Conservation (phyloP, 441 rosid species). For the Brassica hybrid region DNA sequence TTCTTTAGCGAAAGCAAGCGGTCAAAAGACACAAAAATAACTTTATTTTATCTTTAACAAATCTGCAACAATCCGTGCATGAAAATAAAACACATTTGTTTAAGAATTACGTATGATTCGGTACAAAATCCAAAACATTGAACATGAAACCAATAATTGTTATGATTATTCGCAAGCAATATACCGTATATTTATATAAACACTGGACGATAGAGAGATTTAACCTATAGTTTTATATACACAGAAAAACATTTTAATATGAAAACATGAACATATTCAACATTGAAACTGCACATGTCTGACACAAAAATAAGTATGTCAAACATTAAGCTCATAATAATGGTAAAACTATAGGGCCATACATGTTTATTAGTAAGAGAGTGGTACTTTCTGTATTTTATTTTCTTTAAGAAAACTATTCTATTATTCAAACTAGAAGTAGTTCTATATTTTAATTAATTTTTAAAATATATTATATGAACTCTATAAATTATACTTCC, state of each 20-base stretch:
- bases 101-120: conserved; percentile 40
- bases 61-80: conserved; percentile 41
- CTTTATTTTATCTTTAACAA: conserved; percentile 2
- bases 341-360: neutral
- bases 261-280: conserved; percentile 36
- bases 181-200: conserved; percentile 30
- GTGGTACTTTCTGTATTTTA: neutral
- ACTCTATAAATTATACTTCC: neutral
- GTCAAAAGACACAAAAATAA: conserved; percentile 44
- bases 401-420: too few relatives aligned
- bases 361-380: neutral
- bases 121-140: conserved; percentile 50
- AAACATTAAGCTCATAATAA: conserved; percentile 21
- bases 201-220: conserved; percentile 9
- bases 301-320: conserved; percentile 21
- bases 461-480: neutral
- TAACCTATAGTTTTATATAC: neutral
- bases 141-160: conserved; percentile 50
- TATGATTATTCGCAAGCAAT: conserved; percentile 43
- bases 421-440: too few relatives aligned
- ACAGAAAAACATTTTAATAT: conserved; percentile 13
- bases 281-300: conserved; percentile 37
- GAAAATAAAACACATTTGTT: conserved; percentile 28
- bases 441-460: too few relatives aligned
- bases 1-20: conserved; percentile 40